Conservation (phyloP, 2,329 filamentous ascomycete genomes). For the Periconia sp. region DNA sequence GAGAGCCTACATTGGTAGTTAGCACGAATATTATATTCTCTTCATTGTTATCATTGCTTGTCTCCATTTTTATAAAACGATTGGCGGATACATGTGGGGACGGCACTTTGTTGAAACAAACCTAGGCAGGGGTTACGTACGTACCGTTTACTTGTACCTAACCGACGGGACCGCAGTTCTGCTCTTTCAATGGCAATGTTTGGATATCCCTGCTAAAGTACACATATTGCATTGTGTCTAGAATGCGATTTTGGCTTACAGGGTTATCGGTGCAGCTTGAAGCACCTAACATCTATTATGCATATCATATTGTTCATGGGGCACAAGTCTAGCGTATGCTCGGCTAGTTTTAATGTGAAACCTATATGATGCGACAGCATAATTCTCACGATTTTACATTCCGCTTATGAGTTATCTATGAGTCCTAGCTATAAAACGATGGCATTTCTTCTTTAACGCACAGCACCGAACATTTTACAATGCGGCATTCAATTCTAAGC, state of each 20-base stretch:
- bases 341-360: not conserved
- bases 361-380: not conserved
- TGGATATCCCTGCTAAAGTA: not conserved
- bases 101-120: too few species aligned
- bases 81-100: too few species aligned
- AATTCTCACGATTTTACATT: not conserved
- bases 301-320: too few species aligned
- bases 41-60: too few species aligned
- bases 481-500: not conserved
- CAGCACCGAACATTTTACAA: not conserved
- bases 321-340: not conserved
- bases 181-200: not conserved
- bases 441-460: not conserved
- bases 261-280: not conserved
- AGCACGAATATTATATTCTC: too few species aligned
- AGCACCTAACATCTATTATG: too few species aligned
- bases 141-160: too few species aligned
- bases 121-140: too few species aligned
- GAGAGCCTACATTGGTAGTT: too few species aligned
- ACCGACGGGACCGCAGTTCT: not conserved
- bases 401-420: not conserved
- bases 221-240: not conserved
- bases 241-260: not conserved
- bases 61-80: too few species aligned
- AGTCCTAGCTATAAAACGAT: not conserved